Percentiles rank a stretch among this genome's conserved stretches.
Conservation (phyloP, 345 rosid genomes). For the Eucalyptus virginea region DNA sequence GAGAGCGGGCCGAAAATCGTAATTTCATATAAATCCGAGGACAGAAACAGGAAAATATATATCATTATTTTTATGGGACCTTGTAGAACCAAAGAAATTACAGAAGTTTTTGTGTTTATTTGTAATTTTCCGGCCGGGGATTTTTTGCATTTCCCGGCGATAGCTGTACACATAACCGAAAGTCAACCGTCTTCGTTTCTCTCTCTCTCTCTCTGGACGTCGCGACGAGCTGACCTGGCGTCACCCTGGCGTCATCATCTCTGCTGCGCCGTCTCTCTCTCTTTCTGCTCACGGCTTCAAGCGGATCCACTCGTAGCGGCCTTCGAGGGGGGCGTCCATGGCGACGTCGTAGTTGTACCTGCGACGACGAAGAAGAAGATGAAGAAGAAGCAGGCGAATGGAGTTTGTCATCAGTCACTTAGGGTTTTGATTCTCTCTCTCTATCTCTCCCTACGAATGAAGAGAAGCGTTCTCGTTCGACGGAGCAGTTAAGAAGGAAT, state of each 20-base stretch:
- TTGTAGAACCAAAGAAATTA: background rate
- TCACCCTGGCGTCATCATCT: background rate
- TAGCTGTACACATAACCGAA: background rate
- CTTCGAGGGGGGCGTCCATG: slow-evolving; percentile 38
- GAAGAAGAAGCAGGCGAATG: background rate
- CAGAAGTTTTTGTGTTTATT: background rate
- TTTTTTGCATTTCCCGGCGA: background rate
- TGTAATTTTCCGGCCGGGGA: background rate
- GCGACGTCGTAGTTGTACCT: slow-evolving; percentile 44
- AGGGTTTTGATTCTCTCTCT: background rate
- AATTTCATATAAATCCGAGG: background rate
- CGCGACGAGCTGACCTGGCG: background rate
- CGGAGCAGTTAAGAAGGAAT: background rate
- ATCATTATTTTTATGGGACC: no score
- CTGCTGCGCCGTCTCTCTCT: background rate
- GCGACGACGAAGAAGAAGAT: background rate
- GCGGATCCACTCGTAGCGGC: slow-evolving; percentile 44
- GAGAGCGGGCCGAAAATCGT: background rate
- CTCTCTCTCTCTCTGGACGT: background rate
- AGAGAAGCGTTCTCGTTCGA: background rate
- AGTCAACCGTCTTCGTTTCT: background rate
- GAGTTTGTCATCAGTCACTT: slow-evolving; percentile 21
- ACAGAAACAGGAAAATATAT: background rate
- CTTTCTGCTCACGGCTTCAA: slow-evolving; percentile 15
- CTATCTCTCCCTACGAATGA: background rate